Evolutionary conservation across 2,329 filamentous ascomycete species (phyloP), one percentile per base, ranked within the genome.

Genomic region (Colletotrichum sojae): DNA sequence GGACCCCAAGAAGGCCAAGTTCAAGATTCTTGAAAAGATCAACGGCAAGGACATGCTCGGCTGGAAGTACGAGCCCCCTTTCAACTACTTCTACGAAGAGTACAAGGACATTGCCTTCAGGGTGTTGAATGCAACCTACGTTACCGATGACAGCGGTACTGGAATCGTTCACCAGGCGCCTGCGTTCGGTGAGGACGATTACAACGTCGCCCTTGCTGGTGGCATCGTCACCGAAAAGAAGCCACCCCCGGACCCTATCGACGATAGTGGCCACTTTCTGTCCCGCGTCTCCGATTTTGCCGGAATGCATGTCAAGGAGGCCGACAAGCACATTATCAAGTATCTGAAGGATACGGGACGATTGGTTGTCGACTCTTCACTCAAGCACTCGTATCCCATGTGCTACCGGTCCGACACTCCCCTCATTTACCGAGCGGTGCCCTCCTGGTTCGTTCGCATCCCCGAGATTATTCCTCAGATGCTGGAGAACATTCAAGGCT

Each of bases 131-230:
- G 95, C 92, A 45, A 90, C 86, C 6, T 98, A 98, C 76, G 95
- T 98, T 67, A 96, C 93, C 27, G 90, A 92, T 36, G 94, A 96
- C 69, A 94, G 94, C 76, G 95, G 95, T 90, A 94, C 94, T 40
- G 95, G 95, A 76, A 92, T 98, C 71, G 95, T 98, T 52, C 95
- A 98, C 80, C 94, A 98, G 80, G 89, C 95, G 5, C 95, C 95
- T 2, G 94, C 94, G 1, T 98, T 95, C 77, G 95, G 95, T 88
- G 94, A 98, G 82, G 95, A 98, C 73, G 95, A 98, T 91, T 98
- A 97, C 84, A 91, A 91, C 73, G 90, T 96, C 68, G 93, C 92
- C 9, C 80, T 94, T 70, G 90, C 91, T 66, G 85, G 89, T 53
- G 95, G 94, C 49, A 88, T 97, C 74, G 92, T 98, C 76, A 92